Evolutionary conservation across 2,329 filamentous ascomycete species (phyloP).

Genomic region (Didymella pinodella): DNA sequence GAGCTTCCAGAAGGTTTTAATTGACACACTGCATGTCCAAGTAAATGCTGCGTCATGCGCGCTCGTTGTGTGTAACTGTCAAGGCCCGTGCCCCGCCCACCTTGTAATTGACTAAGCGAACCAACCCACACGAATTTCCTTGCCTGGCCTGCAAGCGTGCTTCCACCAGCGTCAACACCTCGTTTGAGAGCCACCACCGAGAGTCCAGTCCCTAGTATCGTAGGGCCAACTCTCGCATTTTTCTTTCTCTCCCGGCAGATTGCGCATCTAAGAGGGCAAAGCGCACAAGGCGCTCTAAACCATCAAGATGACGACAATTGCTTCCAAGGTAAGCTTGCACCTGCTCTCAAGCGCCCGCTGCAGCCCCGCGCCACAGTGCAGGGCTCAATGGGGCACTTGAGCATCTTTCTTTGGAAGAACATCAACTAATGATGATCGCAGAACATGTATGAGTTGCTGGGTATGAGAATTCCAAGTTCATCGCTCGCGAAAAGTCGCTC

Average conservation of each 20-base stretch:
- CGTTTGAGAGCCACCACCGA: constrained; percentile 43
- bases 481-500: constrained; percentile 28
- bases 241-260: constrained; percentile 45
- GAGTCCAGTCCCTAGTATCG: constrained; percentile 50
- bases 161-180: constrained; percentile 43
- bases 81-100: constrained; percentile 18
- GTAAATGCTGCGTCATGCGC: constrained; percentile 24
- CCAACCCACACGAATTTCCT: constrained; percentile 30
- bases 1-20: neutral
- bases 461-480: constrained; percentile 63
- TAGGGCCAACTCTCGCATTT: constrained; percentile 52
- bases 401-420: neutral
- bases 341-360: constrained; percentile 20
- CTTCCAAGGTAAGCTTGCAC: constrained; percentile 52
- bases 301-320: constrained; percentile 53
- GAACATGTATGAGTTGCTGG: constrained; percentile 99
- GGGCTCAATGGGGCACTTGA: constrained; percentile 22
- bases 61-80: neutral
- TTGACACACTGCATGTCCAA: constrained; percentile 3
- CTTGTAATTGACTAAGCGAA: constrained; percentile 41
- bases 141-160: constrained; percentile 22
- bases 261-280: constrained; percentile 54
- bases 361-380: constrained; percentile 19
- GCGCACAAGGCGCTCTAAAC: constrained; percentile 56
- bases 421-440: constrained; percentile 57